These are phyloP conservation scores for Penicillium sp. DNA, from an alignment of 2,329 filamentous ascomycete genomes.

Conservation along the genomic window DNA sequence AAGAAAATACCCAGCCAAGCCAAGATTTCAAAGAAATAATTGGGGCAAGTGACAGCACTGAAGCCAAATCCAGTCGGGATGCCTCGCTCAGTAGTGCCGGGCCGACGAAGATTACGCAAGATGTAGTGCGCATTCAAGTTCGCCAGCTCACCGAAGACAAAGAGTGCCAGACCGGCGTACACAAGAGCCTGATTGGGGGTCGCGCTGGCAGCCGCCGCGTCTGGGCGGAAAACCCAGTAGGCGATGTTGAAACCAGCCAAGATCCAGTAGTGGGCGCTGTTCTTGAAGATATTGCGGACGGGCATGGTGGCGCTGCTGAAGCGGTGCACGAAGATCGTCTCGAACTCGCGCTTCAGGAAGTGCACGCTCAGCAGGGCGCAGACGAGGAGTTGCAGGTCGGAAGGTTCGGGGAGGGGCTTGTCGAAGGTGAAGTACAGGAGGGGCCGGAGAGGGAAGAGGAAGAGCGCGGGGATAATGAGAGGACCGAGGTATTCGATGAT, in stretches of 20 bases:
- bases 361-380: conserved; percentile 74
- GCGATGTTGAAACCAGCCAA: conserved; percentile 77
- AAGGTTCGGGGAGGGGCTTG: conserved; percentile 53
- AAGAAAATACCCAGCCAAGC: conserved; percentile 83
- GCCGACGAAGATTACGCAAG: conserved; percentile 71
- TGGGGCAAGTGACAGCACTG: conserved; percentile 84
- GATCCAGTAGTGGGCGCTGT: conserved; percentile 92
- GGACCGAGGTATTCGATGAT: conserved; percentile 93
- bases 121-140: conserved; percentile 81
- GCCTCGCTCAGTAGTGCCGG: conserved; percentile 79
- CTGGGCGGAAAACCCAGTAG: conserved; percentile 79
- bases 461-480: conserved; percentile 77
- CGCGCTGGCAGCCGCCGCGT: conserved; percentile 61
- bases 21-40: conserved; percentile 91
- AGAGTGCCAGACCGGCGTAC: conserved; percentile 69
- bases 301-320: conserved; percentile 97
- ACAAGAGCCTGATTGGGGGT: conserved; percentile 55
- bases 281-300: conserved; percentile 84
- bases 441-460: conserved; percentile 68
- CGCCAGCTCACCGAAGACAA: conserved; percentile 71
- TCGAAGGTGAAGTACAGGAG: conserved; percentile 63
- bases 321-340: conserved; percentile 91
- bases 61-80: conserved; percentile 88
- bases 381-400: conserved; percentile 68
- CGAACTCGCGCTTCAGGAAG: conserved; percentile 92